Conservation (phyloP, 371 early-diverging fungal genomes). For the Mucor plumbeus region DNA sequence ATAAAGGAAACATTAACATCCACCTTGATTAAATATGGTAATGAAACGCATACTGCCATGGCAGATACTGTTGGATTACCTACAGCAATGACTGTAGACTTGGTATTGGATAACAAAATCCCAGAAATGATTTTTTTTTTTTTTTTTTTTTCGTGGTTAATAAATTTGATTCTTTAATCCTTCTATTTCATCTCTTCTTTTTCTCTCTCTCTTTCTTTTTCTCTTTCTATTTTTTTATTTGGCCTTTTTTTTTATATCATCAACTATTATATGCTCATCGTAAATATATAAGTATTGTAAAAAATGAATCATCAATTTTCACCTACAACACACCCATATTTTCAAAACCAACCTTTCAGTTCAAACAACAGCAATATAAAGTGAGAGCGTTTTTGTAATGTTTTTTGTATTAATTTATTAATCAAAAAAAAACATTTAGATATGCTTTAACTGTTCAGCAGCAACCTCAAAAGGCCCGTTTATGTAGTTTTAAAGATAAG, state of each 20-base stretch:
- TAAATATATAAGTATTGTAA: not conserved
- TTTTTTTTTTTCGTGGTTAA: not conserved
- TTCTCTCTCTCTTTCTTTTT: conserved; percentile 8
- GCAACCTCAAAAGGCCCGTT: conserved; percentile 57
- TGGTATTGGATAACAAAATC: conserved; percentile 73
- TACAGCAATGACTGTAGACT: conserved; percentile 85
- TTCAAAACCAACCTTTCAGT: not conserved
- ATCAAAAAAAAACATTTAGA: conserved; percentile 7
- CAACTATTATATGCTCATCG: not conserved
- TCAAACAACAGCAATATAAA: not conserved
- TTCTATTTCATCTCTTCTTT: conserved; percentile 6
- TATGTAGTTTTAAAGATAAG: conserved; percentile 64
- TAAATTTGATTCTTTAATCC: not conserved
- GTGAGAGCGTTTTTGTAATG: not conserved
- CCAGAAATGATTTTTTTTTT: conserved; percentile 44
- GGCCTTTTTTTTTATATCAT: not conserved
- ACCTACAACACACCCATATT: conserved; percentile 1
- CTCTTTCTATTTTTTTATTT: not conserved
- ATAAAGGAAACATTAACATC: conserved; percentile 75
- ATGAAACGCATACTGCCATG: conserved; percentile 84
- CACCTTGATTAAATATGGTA: conserved; percentile 80
- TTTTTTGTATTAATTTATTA: not conserved
- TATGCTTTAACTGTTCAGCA: conserved; percentile 50
- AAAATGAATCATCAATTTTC: conserved; percentile 12
- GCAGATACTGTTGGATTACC: conserved; percentile 91